A percentile compares a stretch with the other conserved stretches of the same genome.
These are phyloP conservation scores for Tardiomyces blankii DNA, from an alignment of 1,139 yeast genomes.

Conservation along the genomic window DNA sequence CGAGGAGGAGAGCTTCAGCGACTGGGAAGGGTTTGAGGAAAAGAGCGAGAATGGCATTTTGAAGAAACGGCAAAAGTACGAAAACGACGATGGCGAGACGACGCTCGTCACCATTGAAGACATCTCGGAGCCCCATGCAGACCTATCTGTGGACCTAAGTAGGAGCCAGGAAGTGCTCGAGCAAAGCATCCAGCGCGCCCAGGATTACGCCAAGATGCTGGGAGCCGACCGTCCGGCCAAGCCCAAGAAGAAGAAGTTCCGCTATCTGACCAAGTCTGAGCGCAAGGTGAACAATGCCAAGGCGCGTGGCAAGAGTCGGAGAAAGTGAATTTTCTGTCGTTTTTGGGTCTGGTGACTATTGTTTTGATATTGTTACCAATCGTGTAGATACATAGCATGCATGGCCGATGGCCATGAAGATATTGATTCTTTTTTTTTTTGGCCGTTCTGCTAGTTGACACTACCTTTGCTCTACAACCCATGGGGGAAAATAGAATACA, in stretches of 20 bases:
- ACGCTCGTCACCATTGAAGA: conserved; percentile 22
- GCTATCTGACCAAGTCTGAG: conserved; percentile 34
- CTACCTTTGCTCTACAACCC: too few species aligned
- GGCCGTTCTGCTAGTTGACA: too few species aligned
- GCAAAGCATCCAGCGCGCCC: conserved; percentile 25
- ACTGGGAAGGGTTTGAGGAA: conserved; percentile 27
- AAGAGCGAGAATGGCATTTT: conserved; percentile 32
- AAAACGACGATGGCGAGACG: conserved; percentile 18
- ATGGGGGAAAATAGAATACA: too few species aligned
- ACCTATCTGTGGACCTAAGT: conserved; percentile 19
- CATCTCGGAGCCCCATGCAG: conserved; percentile 15
- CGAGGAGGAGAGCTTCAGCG: conserved; percentile 20
- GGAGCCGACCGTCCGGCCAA: conserved; percentile 13
- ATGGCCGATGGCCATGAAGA: too few species aligned
- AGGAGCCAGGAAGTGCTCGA: conserved; percentile 24
- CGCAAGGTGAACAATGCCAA: background rate
- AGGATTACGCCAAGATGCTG: conserved; percentile 21
- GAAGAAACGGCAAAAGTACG: conserved; percentile 51
- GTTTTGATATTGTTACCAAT: too few species aligned
- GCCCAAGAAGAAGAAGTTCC: conserved; percentile 55
- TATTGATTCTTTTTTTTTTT: too few species aligned
- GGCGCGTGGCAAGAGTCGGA: background rate
- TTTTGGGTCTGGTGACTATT: background rate
- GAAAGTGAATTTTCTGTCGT: background rate
- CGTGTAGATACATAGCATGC: too few species aligned